Base-by-base conservation (phyloP, 176 grass and related monocot species). In the Saccharum spontaneum region DNA sequence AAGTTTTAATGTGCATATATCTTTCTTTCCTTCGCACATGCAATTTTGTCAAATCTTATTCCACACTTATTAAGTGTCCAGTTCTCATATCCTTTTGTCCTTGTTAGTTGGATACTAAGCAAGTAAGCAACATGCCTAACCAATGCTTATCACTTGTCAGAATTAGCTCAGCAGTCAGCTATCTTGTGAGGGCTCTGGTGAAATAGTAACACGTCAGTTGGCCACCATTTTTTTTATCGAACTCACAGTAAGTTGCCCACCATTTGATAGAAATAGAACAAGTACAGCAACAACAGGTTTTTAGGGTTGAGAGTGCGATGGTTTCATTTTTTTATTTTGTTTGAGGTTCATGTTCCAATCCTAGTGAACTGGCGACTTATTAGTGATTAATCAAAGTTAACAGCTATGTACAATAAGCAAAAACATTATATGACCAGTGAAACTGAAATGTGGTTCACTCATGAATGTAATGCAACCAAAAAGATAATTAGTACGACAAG, bases 401-500 rank as follows among this genome's bases (percentile, higher is more conserved):
- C 55, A 48, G 11, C 7, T 37, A 67, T 14, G 20, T 76, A 67
- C 22, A 66, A 20, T 66, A 65, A 75, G 20, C 7, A 22, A 84
- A 83, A 84, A 18, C 18, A 62, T 66, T 31, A 65, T 64, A 66
- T 45, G 3, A 24, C 59, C 2, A 26, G 23, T 26, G 38, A 39
- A 79, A 81, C 30, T 22, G 18, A 57, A 52, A 54, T 34, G 59
- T 50, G 17, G 6, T 20, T 49, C 28, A 44, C 9, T 61, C 61
- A 40, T 44, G 22, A 74, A 6, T 64, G 70, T 33, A 79, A 80
- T 40, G 20, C 17, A 76, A 75, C 24, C 38, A 73, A 28, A 61
- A 83, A 38, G 73, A 71, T 59, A 78, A 86, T 44, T 57, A 46
- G 40, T 48, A 46, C 3, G 67, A 79, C 57, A 91, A 40, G 34